Conservation (phyloP, 805 yeast species). For the Ogataea henricii region DNA sequence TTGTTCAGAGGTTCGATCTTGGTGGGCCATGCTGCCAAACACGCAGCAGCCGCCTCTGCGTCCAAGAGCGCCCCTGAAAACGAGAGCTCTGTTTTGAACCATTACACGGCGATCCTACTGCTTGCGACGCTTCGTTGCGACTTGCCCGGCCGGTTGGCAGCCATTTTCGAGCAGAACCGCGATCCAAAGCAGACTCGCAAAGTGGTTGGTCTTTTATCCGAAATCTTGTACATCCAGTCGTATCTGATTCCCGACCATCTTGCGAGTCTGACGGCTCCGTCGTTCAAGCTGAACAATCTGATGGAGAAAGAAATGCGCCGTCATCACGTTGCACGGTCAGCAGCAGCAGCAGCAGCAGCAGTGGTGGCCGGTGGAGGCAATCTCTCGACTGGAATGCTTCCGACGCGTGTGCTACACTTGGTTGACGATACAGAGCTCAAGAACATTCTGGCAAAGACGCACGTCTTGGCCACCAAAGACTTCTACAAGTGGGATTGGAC, state of each 20-base stretch:
- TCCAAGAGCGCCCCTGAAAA: conserved; percentile 37
- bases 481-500: conserved; percentile 89
- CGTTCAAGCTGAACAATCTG: conserved; percentile 29
- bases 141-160: conserved; percentile 49
- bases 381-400: conserved; percentile 28
- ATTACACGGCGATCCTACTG: conserved; percentile 65
- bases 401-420: conserved; percentile 24
- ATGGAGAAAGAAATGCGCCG: conserved; percentile 33
- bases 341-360: background rate
- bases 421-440: conserved; percentile 68
- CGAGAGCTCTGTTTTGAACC: conserved; percentile 52
- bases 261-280: conserved; percentile 27
- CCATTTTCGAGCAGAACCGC: conserved; percentile 37
- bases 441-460: conserved; percentile 63
- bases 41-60: conserved; percentile 2
- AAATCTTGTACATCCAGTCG: conserved; percentile 56
- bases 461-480: conserved; percentile 75
- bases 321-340: conserved; percentile 20
- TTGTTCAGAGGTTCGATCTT: conserved; percentile 27
- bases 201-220: conserved; percentile 65
- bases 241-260: conserved; percentile 55
- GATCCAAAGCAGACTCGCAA: conserved; percentile 54
- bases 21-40: conserved; percentile 15
- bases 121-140: conserved; percentile 57
- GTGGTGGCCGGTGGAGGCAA: conserved; percentile 8